These are phyloP conservation scores for Lentinula detonsa DNA, from an alignment of 768 basidiomycete genomes.

Conservation along the genomic window DNA sequence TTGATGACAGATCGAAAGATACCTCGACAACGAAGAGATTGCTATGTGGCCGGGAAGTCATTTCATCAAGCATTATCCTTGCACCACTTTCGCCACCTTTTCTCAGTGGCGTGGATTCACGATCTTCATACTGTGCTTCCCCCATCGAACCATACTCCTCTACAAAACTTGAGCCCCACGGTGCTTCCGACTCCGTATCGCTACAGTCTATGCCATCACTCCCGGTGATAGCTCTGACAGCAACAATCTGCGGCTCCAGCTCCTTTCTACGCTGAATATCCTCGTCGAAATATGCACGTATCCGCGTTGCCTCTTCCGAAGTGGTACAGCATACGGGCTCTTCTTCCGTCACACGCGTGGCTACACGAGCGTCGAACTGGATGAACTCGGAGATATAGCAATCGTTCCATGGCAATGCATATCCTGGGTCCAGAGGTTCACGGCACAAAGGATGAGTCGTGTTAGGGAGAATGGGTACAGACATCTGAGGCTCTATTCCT, in stretches of 20 bases:
- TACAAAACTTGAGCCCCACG: neutral
- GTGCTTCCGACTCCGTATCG: neutral
- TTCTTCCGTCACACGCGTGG: neutral
- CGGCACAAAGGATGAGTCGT: conserved; percentile 7
- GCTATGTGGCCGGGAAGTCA: neutral
- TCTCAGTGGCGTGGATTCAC: neutral
- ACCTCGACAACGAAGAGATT: neutral
- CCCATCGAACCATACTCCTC: neutral
- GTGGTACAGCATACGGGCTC: neutral
- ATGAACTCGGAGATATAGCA: conserved; percentile 6
- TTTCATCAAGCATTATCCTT: neutral
- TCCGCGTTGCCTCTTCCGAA: neutral
- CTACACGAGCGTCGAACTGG: neutral
- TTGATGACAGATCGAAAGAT: neutral
- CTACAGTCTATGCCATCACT: neutral
- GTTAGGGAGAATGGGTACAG: conserved; percentile 7
- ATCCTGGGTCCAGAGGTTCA: neutral
- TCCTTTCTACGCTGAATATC: neutral
- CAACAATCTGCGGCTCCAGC: neutral
- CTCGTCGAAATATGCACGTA: neutral
- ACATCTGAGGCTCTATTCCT: conserved; percentile 8
- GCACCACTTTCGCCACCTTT: neutral
- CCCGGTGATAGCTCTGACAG: neutral
- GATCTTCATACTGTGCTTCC: neutral
- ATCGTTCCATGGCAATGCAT: conserved; percentile 10